phyloP scores from a whole-genome alignment of 139 green algal genomes.

The Pseudopediastrum boryanum region DNA sequence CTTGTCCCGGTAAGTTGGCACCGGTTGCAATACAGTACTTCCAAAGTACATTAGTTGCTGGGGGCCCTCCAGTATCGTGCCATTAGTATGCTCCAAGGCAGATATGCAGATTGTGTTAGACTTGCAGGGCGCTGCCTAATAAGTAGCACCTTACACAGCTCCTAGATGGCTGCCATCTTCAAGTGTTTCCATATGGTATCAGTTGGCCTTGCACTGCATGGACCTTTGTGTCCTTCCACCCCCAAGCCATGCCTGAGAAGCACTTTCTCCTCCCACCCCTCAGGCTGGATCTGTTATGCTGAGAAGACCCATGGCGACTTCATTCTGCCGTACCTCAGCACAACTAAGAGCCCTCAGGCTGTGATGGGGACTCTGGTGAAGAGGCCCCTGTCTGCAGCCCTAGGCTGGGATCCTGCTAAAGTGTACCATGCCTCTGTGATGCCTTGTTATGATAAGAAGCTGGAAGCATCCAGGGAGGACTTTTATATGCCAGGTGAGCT shows the following conservation, averaged over 20 bases:
- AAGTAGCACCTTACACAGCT: too few relatives aligned
- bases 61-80: too few relatives aligned
- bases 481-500: slow-evolving; percentile 50
- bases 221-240: neutral
- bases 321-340: slow-evolving; percentile 87
- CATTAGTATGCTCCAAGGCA: too few relatives aligned
- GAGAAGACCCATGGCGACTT: slow-evolving; percentile 94
- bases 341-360: slow-evolving; percentile 87
- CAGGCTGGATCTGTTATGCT: slow-evolving; percentile 98
- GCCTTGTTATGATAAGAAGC: slow-evolving; percentile 99
- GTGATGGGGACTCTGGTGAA: slow-evolving; percentile 94
- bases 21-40: too few relatives aligned
- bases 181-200: too few relatives aligned
- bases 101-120: too few relatives aligned
- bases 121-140: too few relatives aligned
- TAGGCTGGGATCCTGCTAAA: slow-evolving; percentile 36
- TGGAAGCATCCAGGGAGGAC: slow-evolving; percentile 91
- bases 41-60: too few relatives aligned
- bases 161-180: too few relatives aligned
- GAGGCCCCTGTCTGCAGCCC: slow-evolving; percentile 43
- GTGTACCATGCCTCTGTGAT: slow-evolving; percentile 95
- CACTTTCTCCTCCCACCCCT: neutral
- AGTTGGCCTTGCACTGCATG: neutral
- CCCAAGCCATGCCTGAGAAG: too few relatives aligned
- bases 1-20: slow-evolving; percentile 80